Evolutionary conservation across 305 asterid species (phyloP).

Genomic region (Stenogyne calaminthoides): DNA sequence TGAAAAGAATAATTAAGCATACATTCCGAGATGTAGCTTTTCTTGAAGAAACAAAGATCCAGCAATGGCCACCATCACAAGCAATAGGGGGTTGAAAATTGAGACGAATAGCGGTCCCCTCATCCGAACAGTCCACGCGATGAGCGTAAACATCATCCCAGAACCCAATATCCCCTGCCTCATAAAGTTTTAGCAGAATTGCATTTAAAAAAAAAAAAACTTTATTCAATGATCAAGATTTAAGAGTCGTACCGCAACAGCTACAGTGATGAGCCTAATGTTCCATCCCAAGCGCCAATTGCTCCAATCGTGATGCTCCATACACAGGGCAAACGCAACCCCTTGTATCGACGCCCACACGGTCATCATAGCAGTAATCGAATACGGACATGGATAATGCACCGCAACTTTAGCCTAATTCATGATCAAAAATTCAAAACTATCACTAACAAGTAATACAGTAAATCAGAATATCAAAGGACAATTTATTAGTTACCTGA

Average conservation of each 20-base stretch:
- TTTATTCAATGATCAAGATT: background rate
- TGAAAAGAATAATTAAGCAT: conserved; percentile 4
- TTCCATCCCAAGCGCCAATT: conserved; percentile 73
- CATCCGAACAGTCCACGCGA: conserved; percentile 53
- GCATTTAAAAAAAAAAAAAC: too few relatives aligned
- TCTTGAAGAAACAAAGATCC: conserved; percentile 69
- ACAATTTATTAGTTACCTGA: conserved; percentile 46
- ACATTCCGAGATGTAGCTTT: conserved; percentile 65
- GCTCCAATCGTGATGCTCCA: conserved; percentile 54
- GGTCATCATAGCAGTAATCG: conserved; percentile 62
- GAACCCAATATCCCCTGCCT: conserved; percentile 66
- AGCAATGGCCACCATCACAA: conserved; percentile 59
- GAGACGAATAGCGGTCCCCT: conserved; percentile 78
- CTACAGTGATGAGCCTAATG: conserved; percentile 52
- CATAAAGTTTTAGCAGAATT: background rate
- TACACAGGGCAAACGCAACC: conserved; percentile 40
- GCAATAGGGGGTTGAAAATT: conserved; percentile 63
- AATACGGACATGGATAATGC: conserved; percentile 71
- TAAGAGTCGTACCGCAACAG: conserved; percentile 42
- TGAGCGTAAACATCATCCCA: conserved; percentile 48
- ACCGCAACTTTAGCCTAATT: conserved; percentile 53
- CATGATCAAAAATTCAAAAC: background rate
- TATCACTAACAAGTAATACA: background rate
- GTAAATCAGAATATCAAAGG: background rate
- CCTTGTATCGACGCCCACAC: conserved; percentile 63